Conservation (phyloP, 345 rosid genomes). For the Arabidopsis thaliana region DNA sequence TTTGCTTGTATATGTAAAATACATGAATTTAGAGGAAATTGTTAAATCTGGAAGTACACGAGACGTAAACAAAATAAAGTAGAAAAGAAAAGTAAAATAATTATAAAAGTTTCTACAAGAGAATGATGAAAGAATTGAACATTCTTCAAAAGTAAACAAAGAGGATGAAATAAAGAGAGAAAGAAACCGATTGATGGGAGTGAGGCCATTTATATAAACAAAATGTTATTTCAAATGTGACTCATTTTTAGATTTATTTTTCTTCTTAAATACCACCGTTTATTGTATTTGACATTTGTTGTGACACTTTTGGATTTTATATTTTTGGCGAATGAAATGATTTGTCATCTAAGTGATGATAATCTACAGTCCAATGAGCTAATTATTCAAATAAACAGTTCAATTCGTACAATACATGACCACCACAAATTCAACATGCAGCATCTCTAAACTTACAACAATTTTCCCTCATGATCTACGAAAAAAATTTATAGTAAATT, state of each 20-base stretch:
- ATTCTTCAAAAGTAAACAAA: conserved; percentile 47
- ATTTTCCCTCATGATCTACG: conserved; percentile 1
- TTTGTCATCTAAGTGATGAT: conserved; percentile 18
- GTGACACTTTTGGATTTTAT: conserved; percentile 6
- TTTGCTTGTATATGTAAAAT: conserved; percentile 6
- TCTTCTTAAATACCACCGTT: conserved; percentile 29
- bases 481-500: neutral
- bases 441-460: neutral
- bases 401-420: neutral
- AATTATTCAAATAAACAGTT: neutral
- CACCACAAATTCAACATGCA: neutral
- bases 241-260: neutral
- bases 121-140: conserved; percentile 80
- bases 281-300: conserved; percentile 24
- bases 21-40: neutral
- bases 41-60: neutral
- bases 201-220: conserved; percentile 16
- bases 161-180: conserved; percentile 46
- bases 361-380: conserved; percentile 18
- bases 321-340: conserved; percentile 3
- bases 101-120: conserved; percentile 54
- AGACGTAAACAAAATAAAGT: conserved; percentile 21
- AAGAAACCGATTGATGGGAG: conserved; percentile 47
- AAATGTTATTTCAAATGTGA: neutral
- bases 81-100: conserved; percentile 13